Evolutionary conservation across 2,329 filamentous ascomycete genomes (phyloP).

Genomic region (Cladobotryum mycophilum): DNA sequence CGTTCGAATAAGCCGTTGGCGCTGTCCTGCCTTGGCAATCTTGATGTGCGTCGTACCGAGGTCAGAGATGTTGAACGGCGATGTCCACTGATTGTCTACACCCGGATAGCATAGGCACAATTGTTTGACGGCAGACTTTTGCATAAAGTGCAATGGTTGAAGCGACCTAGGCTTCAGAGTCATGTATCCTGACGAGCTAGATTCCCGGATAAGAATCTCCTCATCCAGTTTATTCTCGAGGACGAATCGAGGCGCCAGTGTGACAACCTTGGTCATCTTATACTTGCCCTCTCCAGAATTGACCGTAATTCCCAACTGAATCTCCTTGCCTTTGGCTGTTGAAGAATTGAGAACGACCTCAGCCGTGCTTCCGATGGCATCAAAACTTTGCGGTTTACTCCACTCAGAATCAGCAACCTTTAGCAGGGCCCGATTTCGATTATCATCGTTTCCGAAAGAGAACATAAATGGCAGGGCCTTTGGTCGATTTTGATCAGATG

Average conservation of each 20-base stretch:
- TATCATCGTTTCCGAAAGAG: constrained; percentile 81
- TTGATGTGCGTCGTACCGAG: constrained; percentile 91
- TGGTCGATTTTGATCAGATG: constrained; percentile 47
- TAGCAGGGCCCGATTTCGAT: constrained; percentile 81
- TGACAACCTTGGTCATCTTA: constrained; percentile 93
- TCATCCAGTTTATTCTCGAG: constrained; percentile 89
- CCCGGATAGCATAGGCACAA: constrained; percentile 89
- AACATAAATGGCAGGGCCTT: constrained; percentile 93
- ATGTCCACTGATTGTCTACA: constrained; percentile 95
- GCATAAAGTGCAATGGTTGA: constrained; percentile 82
- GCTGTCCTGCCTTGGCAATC: constrained; percentile 80
- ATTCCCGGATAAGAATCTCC: constrained; percentile 83
- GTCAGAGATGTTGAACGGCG: constrained; percentile 95
- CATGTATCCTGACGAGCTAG: constrained; percentile 81
- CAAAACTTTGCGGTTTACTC: constrained; percentile 97
- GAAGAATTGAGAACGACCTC: constrained; percentile 83
- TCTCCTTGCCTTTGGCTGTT: constrained; percentile 64
- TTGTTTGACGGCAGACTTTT: constrained; percentile 77
- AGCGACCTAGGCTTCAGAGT: constrained; percentile 71
- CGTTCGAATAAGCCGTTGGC: constrained; percentile 79
- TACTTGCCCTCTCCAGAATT: constrained; percentile 94
- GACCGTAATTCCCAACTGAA: constrained; percentile 85
- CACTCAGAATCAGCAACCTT: constrained; percentile 86
- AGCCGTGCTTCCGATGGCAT: constrained; percentile 88
- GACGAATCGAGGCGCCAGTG: constrained; percentile 85